phyloP scores from a whole-genome alignment of 371 early-diverging fungal genomes.

The Entomophthora muscae region DNA sequence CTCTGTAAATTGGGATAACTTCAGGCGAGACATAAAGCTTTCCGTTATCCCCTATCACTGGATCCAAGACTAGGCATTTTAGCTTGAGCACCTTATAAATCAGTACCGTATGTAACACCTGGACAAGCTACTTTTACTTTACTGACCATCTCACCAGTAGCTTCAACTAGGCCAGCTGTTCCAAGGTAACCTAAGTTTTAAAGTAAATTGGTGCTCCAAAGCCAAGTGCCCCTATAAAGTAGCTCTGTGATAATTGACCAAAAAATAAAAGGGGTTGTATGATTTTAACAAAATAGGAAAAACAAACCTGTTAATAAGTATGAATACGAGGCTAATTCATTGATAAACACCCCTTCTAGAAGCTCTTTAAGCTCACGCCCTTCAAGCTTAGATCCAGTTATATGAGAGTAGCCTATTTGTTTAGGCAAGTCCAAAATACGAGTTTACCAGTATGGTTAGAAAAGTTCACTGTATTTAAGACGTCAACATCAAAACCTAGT shows the following conservation, averaged over 20 bases:
- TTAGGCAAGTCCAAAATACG: too few species aligned
- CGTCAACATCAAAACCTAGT: constrained; percentile 80
- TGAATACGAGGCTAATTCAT: constrained; percentile 24
- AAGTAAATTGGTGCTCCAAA: too few species aligned
- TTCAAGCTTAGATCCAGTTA: constrained; percentile 19
- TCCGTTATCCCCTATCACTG: constrained; percentile 86
- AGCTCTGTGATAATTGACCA: too few species aligned
- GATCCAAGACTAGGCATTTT: constrained; percentile 76
- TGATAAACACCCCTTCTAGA: not conserved
- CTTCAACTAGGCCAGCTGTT: not conserved
- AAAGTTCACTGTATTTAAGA: constrained; percentile 81
- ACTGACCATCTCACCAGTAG: constrained; percentile 10
- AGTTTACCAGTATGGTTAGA: constrained; percentile 82
- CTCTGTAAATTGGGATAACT: constrained; percentile 57
- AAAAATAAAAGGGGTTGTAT: too few species aligned
- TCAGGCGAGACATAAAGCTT: constrained; percentile 66
- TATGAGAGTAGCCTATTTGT: not conserved
- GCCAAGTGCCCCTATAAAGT: too few species aligned
- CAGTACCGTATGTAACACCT: constrained; percentile 24
- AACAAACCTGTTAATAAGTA: constrained; percentile 16
- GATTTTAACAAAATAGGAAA: too few species aligned
- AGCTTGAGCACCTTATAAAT: not conserved
- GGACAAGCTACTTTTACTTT: constrained; percentile 14
- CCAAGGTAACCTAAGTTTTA: constrained; percentile 2
- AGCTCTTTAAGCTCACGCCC: not conserved